These are phyloP conservation scores for Orbilia oligospora DNA, from an alignment of 2,329 filamentous ascomycete genomes.

Conservation along the genomic window DNA sequence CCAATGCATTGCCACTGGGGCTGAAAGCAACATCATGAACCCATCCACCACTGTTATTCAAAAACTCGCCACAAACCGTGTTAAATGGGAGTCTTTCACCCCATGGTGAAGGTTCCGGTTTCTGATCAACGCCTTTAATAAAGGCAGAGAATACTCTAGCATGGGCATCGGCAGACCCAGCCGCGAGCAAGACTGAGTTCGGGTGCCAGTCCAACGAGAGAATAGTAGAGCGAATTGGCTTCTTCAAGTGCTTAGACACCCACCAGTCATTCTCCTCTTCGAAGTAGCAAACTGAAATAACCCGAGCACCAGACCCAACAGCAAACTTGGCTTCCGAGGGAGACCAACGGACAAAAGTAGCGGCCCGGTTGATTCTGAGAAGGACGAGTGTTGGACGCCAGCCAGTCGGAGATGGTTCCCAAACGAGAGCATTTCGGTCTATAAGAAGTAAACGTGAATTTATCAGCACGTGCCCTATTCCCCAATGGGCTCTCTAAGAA, in stretches of 20 bases:
- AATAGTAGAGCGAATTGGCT: conserved; percentile 97
- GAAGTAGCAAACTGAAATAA: conserved; percentile 98
- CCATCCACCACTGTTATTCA: conserved; percentile 98
- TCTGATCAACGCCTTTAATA: conserved; percentile 91
- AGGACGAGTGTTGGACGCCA: conserved; percentile 98
- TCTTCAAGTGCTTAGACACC: conserved; percentile 99
- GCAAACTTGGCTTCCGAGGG: conserved; percentile 98
- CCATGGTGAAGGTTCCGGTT: conserved; percentile 90
- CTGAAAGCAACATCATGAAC: conserved; percentile 94
- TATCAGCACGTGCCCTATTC: conserved; percentile 9
- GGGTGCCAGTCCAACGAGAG: conserved; percentile 97
- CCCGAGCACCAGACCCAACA: conserved; percentile 92
- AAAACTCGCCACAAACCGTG: conserved; percentile 94
- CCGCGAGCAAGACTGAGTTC: conserved; percentile 93
- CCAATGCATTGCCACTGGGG: conserved; percentile 90
- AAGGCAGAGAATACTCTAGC: conserved; percentile 95
- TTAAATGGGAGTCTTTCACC: conserved; percentile 97
- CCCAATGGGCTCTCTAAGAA: conserved; percentile 9
- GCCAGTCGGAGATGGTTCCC: conserved; percentile 91
- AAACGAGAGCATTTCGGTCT: conserved; percentile 98
- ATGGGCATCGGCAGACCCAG: conserved; percentile 97
- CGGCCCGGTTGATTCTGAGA: conserved; percentile 94
- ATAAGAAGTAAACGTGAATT: conserved; percentile 16
- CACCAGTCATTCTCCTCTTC: conserved; percentile 99
- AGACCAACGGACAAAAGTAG: conserved; percentile 97